Evolutionary conservation across 257 asterid species (phyloP), one percentile per base, ranked within the genome.

Genomic region (Thymus quinquecostatus): DNA sequence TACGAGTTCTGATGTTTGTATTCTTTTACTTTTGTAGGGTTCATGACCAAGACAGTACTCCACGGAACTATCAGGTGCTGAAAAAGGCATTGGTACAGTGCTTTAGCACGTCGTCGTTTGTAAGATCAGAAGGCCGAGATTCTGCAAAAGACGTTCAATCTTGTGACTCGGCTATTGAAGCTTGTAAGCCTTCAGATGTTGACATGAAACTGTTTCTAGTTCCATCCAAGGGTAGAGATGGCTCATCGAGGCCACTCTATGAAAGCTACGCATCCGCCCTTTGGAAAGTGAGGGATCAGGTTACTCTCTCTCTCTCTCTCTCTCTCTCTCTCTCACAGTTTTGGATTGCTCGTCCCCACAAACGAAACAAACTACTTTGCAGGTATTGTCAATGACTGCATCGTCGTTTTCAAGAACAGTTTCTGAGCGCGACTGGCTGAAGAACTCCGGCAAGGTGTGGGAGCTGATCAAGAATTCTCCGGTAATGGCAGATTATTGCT

Each of bases 381-480:
- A 92, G 97, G 89, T 94, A 64, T 63, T 94, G 76, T 88, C 97
- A 0, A 91, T 81, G 92, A 82, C 75, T 66, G 76, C 86, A 28
- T 81, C 96, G 3, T 79, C 95, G 1, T 94, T 91, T 77, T 79
- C 92, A 14, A 89, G 97, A 80, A 83, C 85, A 6, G 86, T 91
- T 62, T 94, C 97, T 8, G 99, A 94, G 78, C 97, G 97, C 0
- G 97, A 91, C 68, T 94, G 99, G 99, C 74, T 94, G 83, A 91
- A 89, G 90, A 94, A 94, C 77, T 91, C 97, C 49, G 89, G 92
- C 29, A 94, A 91, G 89, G 86, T 94, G 78, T 91, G 97, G 99
- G 99, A 91, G 41, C 77, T 86, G 67, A 74, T 94, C 10, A 91
- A 79, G 86, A 83, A 74, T 49, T 89, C 97, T 28, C 79, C 96